These are phyloP conservation scores for Aspergillus arachidicola DNA, from an alignment of 2,329 filamentous ascomycete species.

Conservation along the genomic window DNA sequence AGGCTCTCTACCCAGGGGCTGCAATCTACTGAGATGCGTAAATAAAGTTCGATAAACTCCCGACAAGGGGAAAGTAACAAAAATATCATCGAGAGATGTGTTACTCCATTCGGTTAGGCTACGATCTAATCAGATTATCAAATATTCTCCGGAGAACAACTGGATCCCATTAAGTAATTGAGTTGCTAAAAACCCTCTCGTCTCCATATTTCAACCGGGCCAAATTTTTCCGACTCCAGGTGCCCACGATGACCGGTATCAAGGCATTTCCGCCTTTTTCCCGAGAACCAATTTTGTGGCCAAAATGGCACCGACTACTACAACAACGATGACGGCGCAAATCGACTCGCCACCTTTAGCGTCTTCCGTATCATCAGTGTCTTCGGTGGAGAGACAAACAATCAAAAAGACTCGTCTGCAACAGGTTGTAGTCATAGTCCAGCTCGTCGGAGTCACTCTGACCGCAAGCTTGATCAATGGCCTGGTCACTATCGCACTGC, in stretches of 20 bases:
- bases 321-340: not conserved
- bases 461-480: conserved; percentile 38
- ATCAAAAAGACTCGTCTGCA: conserved; percentile 6
- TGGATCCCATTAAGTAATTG: not conserved
- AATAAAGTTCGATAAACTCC: not conserved
- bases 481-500: conserved; percentile 46
- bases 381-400: not conserved
- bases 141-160: not conserved
- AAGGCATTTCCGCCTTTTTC: not conserved
- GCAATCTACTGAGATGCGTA: not conserved
- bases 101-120: not conserved
- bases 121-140: not conserved
- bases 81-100: not conserved
- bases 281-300: not conserved
- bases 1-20: no score
- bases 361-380: not conserved
- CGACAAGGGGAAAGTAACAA: not conserved
- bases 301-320: not conserved
- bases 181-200: not conserved
- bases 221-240: not conserved
- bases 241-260: not conserved
- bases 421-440: conserved; percentile 15
- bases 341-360: not conserved
- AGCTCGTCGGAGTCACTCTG: conserved; percentile 26
- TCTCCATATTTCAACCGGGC: not conserved